Conservation (phyloP, 495 filamentous ascomycete genomes). For the Xylaria telfairii region DNA sequence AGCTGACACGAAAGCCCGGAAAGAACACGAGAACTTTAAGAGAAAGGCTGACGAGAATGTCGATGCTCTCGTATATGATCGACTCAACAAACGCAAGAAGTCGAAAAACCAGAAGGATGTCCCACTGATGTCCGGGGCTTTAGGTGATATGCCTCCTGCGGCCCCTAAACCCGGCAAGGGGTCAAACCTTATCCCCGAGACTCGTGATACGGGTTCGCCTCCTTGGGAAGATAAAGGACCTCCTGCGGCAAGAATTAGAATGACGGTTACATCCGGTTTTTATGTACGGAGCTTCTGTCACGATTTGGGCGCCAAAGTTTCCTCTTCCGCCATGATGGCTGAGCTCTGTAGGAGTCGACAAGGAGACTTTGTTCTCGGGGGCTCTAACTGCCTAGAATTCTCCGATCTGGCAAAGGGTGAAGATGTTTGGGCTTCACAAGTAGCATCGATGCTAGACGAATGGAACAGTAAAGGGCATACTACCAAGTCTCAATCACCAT, state of each 20-base stretch:
- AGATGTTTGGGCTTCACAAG: conserved; percentile 80
- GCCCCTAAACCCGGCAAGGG: conserved; percentile 42
- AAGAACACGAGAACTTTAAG: conserved; percentile 53
- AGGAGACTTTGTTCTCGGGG: conserved; percentile 71
- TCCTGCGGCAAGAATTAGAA: conserved; percentile 78
- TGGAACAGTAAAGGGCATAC: conserved; percentile 51
- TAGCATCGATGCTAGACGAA: conserved; percentile 66
- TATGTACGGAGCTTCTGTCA: conserved; percentile 95
- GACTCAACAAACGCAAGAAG: conserved; percentile 44
- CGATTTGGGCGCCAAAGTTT: conserved; percentile 84
- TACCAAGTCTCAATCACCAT: conserved; percentile 22
- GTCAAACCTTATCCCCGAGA: conserved; percentile 42
- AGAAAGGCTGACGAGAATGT: conserved; percentile 53
- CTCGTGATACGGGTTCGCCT: conserved; percentile 41
- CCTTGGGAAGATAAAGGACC: conserved; percentile 59
- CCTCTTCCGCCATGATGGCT: conserved; percentile 86
- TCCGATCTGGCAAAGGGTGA: conserved; percentile 78
- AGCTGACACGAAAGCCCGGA: conserved; percentile 51
- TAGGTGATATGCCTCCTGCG: conserved; percentile 42
- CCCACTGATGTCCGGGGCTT: conserved; percentile 61
- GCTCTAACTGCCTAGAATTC: conserved; percentile 78
- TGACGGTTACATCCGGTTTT: conserved; percentile 96
- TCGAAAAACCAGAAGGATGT: conserved; percentile 27
- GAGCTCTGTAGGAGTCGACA: conserved; percentile 81
- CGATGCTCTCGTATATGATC: conserved; percentile 50